Base-by-base conservation (phyloP, 2,329 filamentous ascomycete genomes). In the Neofusicoccum laricinum region DNA sequence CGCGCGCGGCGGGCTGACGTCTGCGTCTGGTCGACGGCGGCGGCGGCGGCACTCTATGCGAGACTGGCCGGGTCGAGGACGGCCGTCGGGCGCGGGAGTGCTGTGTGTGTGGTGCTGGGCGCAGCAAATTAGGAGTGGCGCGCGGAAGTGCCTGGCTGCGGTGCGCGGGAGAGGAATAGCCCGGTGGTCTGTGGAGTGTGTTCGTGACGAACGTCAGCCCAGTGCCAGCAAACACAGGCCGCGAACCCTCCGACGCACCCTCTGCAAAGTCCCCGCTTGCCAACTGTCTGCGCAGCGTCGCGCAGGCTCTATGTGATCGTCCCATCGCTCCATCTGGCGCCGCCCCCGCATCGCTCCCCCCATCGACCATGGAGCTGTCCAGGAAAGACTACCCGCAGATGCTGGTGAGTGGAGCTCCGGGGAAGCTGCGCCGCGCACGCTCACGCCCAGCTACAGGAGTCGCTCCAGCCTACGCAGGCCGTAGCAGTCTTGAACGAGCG, bases 341-440 rank as follows among this genome's bases (percentile, higher is more conserved):
- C 48, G n/a, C 36, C 50, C 46, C 57, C 58, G 45, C 62, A 48
- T 17, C 34, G 17, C 41, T 57, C 50, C 19, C 38, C 40, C 65
- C 62, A 65, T 58, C 66, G 68, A 69, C 69, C 68, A 80, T 80
- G 76, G 89, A 89, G 73, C 85, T 94, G 74, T 89, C 91, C 76
- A 88, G 93, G 80, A 85, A 90, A 78, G 94, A 97, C 80, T 98
- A 98, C 84, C 93, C 94, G 78, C 89, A 88, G 71, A 89, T 98
- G 86, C 89, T 97, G 89, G 94, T 97, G 84, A 84, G 90, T 79
- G 66, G 65, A 69, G 66, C 67, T 59, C 63, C 67, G 51, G 40
- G 66, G 57, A 68, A 68, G 46, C 65, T 62, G 65, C 66, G 65
- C 67, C 64, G 50, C 68, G 66, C 67, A 70, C 70, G 69, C 73